These are phyloP conservation scores for Rhodosporidiobolus sp. DNA, from an alignment of 768 basidiomycete species.

Conservation along the genomic window DNA sequence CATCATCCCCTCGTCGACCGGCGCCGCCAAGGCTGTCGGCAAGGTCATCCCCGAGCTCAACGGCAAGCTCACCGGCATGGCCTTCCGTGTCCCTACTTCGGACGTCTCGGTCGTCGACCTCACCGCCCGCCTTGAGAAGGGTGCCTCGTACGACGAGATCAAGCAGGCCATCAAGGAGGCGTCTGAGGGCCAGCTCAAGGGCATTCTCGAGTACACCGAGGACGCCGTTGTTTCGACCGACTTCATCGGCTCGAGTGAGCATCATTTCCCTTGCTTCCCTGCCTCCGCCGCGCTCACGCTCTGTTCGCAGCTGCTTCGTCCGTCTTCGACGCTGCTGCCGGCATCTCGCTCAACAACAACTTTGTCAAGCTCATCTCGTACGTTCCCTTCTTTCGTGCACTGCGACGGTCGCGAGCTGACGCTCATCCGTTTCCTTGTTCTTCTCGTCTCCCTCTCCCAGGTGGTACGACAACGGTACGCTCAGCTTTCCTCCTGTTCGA, in stretches of 20 bases:
- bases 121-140: constrained; percentile 84
- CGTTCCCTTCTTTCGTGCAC: constrained; percentile 94
- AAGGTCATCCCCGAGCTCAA: constrained; percentile 82
- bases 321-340: constrained; percentile 90
- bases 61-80: constrained; percentile 88
- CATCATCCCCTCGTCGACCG: constrained; percentile 98
- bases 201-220: constrained; percentile 84
- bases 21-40: constrained; percentile 74
- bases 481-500: background rate
- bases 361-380: constrained; percentile 96
- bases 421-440: background rate
- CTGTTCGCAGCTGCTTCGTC: constrained; percentile 59
- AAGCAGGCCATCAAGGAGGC: constrained; percentile 79
- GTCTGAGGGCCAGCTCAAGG: constrained; percentile 61
- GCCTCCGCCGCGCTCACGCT: background rate
- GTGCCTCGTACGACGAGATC: constrained; percentile 83
- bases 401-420: constrained; percentile 59
- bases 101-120: constrained; percentile 97
- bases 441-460: too few species aligned
- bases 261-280: background rate
- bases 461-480: constrained; percentile 14
- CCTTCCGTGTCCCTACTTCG: constrained; percentile 91
- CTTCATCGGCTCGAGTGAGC: constrained; percentile 64
- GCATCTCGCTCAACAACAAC: constrained; percentile 83
- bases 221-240: constrained; percentile 91